Evolutionary conservation across 73 alveolate species (phyloP), one percentile per base, ranked within the genome.

Genomic region (Paramecium bursaria): DNA sequence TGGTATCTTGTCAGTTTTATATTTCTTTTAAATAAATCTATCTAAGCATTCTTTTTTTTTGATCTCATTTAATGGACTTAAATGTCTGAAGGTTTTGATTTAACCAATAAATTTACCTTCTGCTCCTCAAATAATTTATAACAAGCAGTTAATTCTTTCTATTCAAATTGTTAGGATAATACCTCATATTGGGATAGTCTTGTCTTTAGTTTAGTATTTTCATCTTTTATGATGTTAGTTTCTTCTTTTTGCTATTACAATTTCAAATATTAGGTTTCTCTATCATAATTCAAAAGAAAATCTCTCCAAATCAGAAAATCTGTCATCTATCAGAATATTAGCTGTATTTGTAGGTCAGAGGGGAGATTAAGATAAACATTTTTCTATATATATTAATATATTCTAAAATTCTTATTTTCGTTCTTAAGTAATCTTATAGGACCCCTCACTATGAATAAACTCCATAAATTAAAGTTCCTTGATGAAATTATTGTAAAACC

Each of bases 191-290:
- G 33, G 33, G 4, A 42, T 13, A 67, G 17, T 67, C 39, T 39
- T 30, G 82, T 67, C 44, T 67, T 67, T 35, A 67, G 33, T 25
- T 67, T 67, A 15, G 33, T 67, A 67, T 67, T 67, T 42, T 67
- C 82, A 15, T 44, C 30, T 67, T 23, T 67, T 11, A 33, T 35
- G 0, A 7, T 0, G 9, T 67, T 67, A 2, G 44, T 35, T 67
- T 67, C 82, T 42, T 67, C 82, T 67, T 67, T 67, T 0, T 39
- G 82, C 17, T 53, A 13, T 39, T 42, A 39, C 6, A 39, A 17
- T 31, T 35, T 2, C 15, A 33, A 9, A 39, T 67, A 67, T 17
- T 39, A 57, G 10, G 82, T 35, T 67, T 67, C 82, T 39, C 44
- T 67, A 17, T 67, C 82, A 42, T 35, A 11, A 67, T 39, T 67